A percentile compares a stretch with the other conserved stretches of the same genome.
These are phyloP conservation scores for Cordia subcordata DNA, from an alignment of 257 asterid species.

Conservation along the genomic window DNA sequence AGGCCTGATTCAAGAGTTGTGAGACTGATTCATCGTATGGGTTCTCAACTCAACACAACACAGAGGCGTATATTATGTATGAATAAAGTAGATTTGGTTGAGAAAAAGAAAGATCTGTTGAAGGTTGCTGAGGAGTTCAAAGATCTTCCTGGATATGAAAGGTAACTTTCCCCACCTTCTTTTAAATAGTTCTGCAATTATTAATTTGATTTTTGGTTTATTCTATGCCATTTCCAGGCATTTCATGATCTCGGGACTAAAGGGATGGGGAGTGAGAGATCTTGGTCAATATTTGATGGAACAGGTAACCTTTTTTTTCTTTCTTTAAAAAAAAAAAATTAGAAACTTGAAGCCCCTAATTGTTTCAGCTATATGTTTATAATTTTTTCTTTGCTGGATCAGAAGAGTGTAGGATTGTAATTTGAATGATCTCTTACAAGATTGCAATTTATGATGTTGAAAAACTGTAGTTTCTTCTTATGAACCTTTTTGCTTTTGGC, in stretches of 20 bases:
- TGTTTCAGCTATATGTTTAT: background rate
- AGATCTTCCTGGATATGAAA: slow-evolving; percentile 83
- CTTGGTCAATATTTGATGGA: slow-evolving; percentile 63
- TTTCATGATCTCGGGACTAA: slow-evolving; percentile 83
- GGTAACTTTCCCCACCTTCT: slow-evolving; percentile 37
- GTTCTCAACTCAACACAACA: slow-evolving; percentile 46
- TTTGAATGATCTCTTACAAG: background rate
- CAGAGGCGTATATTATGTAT: slow-evolving; percentile 87
- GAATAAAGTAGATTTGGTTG: slow-evolving; percentile 84
- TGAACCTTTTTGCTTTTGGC: too few species aligned
- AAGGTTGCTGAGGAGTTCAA: slow-evolving; percentile 70
- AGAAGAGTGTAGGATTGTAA: too few species aligned
- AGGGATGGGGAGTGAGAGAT: slow-evolving; percentile 87
- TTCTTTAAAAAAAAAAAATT: too few species aligned
- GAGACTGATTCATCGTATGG: slow-evolving; percentile 89
- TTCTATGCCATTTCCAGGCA: slow-evolving; percentile 35
- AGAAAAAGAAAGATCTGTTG: slow-evolving; percentile 66
- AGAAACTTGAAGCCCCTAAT: background rate
- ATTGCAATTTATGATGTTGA: background rate
- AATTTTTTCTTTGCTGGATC: background rate
- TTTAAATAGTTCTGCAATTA: slow-evolving; percentile 2
- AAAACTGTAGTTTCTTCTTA: background rate
- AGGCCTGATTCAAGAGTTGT: slow-evolving; percentile 96
- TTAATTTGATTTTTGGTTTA: slow-evolving; percentile 6
- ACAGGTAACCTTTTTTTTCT: slow-evolving; percentile 39